Evolutionary conservation across 805 yeast species (phyloP).

Genomic region (Wickerhamiella dianesei): DNA sequence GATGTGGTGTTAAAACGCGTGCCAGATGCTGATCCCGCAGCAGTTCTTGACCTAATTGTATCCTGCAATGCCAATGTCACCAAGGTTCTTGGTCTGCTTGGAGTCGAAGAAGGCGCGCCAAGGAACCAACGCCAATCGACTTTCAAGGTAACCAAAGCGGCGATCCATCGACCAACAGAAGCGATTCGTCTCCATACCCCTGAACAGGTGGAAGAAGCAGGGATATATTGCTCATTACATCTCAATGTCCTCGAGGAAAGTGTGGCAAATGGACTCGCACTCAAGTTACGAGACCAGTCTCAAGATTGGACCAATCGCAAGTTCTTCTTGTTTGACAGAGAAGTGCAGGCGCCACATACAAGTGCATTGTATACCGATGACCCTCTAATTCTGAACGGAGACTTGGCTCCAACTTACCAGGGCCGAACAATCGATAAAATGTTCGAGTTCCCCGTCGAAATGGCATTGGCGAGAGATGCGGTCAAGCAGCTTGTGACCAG

Average conservation of each 20-base stretch:
- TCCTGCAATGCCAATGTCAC: slow-evolving; percentile 42
- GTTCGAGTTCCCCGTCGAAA: slow-evolving; percentile 28
- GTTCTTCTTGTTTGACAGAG: slow-evolving; percentile 51
- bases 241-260: slow-evolving; percentile 39
- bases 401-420: slow-evolving; percentile 23
- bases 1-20: slow-evolving; percentile 23
- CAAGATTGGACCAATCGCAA: slow-evolving; percentile 30
- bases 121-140: slow-evolving; percentile 10
- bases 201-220: slow-evolving; percentile 33
- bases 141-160: background rate
- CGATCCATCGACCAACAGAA: background rate
- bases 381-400: slow-evolving; percentile 9
- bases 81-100: slow-evolving; percentile 31
- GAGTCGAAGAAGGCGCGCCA: slow-evolving; percentile 16
- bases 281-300: slow-evolving; percentile 31
- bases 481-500: slow-evolving; percentile 31
- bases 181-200: slow-evolving; percentile 34
- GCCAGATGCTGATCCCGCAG: slow-evolving; percentile 32
- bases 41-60: slow-evolving; percentile 37
- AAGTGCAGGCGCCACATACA: slow-evolving; percentile 45
- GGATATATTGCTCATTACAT: slow-evolving; percentile 38
- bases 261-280: slow-evolving; percentile 34
- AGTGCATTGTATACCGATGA: slow-evolving; percentile 29
- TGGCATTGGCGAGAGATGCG: slow-evolving; percentile 30
- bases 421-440: slow-evolving; percentile 28